Evolutionary conservation across 2,329 filamentous ascomycete species (phyloP).

Genomic region (Ascochyta viciae-villosae): DNA sequence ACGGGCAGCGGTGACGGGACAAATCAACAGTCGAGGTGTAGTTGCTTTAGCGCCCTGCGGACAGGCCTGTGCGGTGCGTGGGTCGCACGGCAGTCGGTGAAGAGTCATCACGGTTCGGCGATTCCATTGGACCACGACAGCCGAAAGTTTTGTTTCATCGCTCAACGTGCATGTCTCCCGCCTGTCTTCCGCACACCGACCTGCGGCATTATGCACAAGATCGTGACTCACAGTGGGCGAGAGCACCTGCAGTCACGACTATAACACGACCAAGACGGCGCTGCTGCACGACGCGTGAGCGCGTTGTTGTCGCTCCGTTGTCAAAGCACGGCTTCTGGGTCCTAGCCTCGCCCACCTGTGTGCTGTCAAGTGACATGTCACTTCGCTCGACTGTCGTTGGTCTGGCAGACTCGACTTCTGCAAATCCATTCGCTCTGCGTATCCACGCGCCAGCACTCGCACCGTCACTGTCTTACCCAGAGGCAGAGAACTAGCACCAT

Average conservation of each 20-base stretch:
- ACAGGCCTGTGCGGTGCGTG: constrained; percentile 26
- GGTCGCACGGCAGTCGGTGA: constrained; percentile 25
- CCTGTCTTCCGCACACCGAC: constrained; percentile 20
- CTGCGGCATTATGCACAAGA: constrained; percentile 30
- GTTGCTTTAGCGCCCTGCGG: constrained; percentile 38
- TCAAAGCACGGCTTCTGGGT: constrained; percentile 35
- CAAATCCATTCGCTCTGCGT: constrained; percentile 35
- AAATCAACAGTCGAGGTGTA: constrained; percentile 42
- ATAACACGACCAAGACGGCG: constrained; percentile 46
- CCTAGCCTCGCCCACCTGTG: constrained; percentile 37
- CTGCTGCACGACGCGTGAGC: constrained; percentile 40
- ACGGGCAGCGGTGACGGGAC: constrained; percentile 32
- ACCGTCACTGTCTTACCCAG: constrained; percentile 27
- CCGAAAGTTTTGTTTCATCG: constrained; percentile 44
- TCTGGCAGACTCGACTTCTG: constrained; percentile 9
- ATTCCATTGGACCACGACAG: constrained; percentile 41
- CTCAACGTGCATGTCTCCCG: constrained; percentile 28
- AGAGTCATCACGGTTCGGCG: constrained; percentile 40
- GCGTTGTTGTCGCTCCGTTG: constrained; percentile 32
- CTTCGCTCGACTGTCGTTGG: constrained; percentile 23
- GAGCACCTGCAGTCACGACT: constrained; percentile 40
- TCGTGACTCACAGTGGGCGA: constrained; percentile 48
- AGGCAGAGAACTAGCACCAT: constrained; percentile 29
- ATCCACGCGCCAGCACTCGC: constrained; percentile 41
- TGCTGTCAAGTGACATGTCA: constrained; percentile 31